Evolutionary conservation across 345 rosid genomes (phyloP).

Genomic region (Salix viminalis): DNA sequence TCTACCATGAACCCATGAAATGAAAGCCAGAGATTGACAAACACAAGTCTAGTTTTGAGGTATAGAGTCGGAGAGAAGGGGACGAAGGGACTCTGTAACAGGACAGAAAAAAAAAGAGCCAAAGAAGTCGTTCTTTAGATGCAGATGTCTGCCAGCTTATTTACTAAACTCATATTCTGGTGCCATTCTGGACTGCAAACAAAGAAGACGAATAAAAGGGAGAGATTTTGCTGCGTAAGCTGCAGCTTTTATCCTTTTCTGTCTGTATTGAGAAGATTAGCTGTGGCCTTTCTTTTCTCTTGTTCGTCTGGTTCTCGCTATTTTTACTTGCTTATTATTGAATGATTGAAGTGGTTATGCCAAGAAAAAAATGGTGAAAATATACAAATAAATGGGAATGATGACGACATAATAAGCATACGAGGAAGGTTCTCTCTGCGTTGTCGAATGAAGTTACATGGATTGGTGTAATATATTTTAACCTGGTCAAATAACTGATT

Average conservation of each 20-base stretch:
- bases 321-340: background rate
- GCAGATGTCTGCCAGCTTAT: background rate
- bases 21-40: background rate
- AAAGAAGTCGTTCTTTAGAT: background rate
- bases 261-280: background rate
- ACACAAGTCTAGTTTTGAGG: background rate
- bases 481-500: background rate
- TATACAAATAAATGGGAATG: too few species aligned
- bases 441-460: background rate
- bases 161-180: background rate
- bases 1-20: background rate
- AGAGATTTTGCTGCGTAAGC: background rate
- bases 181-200: background rate
- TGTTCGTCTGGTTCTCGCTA: background rate
- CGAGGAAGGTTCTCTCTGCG: background rate
- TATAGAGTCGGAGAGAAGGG: background rate
- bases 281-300: background rate
- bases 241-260: background rate
- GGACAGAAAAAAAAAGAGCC: background rate
- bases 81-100: background rate
- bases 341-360: background rate
- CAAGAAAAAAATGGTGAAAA: background rate
- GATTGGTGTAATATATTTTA: background rate
- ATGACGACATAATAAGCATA: background rate
- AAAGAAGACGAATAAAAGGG: background rate